Evolutionary conservation across 768 basidiomycete genomes (phyloP), one percentile per base, ranked within the genome.

Genomic region (Suillus lakei): DNA sequence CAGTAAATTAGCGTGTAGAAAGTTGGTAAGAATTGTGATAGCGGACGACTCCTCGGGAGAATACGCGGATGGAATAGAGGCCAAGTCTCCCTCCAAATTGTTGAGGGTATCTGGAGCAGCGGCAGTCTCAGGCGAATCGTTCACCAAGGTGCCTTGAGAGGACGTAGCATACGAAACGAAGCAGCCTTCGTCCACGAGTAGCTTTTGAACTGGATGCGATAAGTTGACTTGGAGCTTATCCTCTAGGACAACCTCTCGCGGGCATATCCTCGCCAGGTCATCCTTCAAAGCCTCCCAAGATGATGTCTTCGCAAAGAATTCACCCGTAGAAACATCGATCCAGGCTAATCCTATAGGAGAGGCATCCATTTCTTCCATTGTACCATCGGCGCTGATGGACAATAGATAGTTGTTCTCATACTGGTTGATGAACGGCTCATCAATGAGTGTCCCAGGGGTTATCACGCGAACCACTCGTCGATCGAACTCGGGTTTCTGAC

Each of bases 271-370:
- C 9, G 88, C 88, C 30, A 99, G 80, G 67, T 97, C 92, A 71
- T 98, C 95, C 62, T 87, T 86, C 36, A 99, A 77, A 46, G 74
- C 79, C 28, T 86, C 86, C 18, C 83, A 56, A 3, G 81, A 76
- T 13, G 86, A 83, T 7, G 77, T 74, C 68, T 92, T 92, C 13
- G 92, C 90, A 76, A 92, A 95, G 76, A 97, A 94, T 72, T 97
- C 96, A 66, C 95, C 94, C 0, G 96, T 98, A 16, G 96, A 96
- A 21, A 98, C 87, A 73, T 99, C 96, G 30, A 93, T 95, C 91
- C 96, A 98, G 7, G 96, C 95, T 46, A 99, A 80, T 2, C 93
- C 94, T n/a, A 88, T 65, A 9, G 74, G 61, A 32, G 62, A 66
- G 32, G 64, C 60, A 8, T 64, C 58, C 39, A 36, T 18, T 46